Percentiles rank a stretch among this genome's conserved stretches.
Evolutionary conservation across 805 yeast genomes (phyloP).

Genomic region (Candida succiphila): DNA sequence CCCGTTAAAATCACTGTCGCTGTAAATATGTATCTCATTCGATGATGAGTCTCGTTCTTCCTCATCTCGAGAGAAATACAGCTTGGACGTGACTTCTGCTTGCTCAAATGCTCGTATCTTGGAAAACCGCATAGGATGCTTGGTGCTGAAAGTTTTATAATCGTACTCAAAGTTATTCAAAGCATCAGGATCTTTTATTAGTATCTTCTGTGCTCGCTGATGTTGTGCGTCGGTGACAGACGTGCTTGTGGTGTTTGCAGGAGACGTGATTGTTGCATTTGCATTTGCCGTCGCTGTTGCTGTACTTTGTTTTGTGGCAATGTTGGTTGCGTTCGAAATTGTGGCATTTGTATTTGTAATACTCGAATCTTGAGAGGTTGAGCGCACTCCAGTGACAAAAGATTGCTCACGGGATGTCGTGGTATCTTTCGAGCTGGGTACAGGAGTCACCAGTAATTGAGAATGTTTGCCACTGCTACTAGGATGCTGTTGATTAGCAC

Average conservation of each 20-base stretch:
- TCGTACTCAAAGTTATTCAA: slow-evolving; percentile 22
- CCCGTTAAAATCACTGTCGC: background rate
- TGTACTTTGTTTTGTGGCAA: too few relatives aligned
- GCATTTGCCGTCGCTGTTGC: too few relatives aligned
- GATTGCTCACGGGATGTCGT: too few relatives aligned
- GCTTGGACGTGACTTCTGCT: slow-evolving; percentile 22
- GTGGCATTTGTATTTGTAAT: slow-evolving; percentile 2
- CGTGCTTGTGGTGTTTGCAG: background rate
- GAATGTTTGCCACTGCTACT: too few relatives aligned
- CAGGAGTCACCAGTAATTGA: too few relatives aligned
- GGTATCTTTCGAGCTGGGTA: slow-evolving; percentile 15
- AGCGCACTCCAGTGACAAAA: too few relatives aligned
- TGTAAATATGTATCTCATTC: slow-evolving; percentile 1
- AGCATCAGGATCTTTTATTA: slow-evolving; percentile 14
- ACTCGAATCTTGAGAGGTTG: too few relatives aligned
- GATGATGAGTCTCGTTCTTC: slow-evolving; percentile 4
- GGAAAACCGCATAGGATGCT: slow-evolving; percentile 22
- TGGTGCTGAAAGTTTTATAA: slow-evolving; percentile 23
- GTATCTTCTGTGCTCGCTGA: slow-evolving; percentile 13
- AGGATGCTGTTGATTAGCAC: too few relatives aligned
- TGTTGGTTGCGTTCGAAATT: too few relatives aligned
- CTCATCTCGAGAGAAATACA: slow-evolving; percentile 15
- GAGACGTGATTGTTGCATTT: background rate
- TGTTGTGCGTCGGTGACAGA: too few relatives aligned
- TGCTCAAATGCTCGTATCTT: slow-evolving; percentile 27